A percentile compares a stretch with the other conserved stretches of the same genome.
phyloP scores from a whole-genome alignment of 345 rosid species.

The Brassica incana region DNA sequence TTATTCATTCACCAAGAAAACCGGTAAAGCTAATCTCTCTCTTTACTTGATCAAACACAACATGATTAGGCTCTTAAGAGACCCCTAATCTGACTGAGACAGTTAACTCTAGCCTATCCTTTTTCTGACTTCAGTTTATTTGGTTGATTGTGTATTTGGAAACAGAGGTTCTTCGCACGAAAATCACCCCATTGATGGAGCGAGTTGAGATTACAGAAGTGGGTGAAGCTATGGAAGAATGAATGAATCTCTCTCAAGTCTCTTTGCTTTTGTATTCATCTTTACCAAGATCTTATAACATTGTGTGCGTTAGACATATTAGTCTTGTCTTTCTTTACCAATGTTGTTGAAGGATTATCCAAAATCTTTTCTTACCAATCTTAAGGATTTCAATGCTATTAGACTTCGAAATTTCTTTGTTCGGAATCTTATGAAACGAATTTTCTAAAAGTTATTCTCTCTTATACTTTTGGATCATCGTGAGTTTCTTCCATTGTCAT shows the following conservation, averaged over 20 bases:
- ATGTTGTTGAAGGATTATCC: constrained; percentile 19
- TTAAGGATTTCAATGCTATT: neutral
- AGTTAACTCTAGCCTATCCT: neutral
- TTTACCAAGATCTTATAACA: neutral
- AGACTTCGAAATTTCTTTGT: neutral
- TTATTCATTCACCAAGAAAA: constrained; percentile 71
- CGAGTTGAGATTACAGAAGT: constrained; percentile 54
- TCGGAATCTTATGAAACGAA: neutral
- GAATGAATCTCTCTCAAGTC: constrained; percentile 19
- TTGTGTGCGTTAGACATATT: neutral
- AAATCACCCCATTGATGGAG: constrained; percentile 64
- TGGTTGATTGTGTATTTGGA: neutral
- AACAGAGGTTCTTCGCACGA: constrained; percentile 65
- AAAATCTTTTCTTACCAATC: neutral
- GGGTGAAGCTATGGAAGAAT: constrained; percentile 78
- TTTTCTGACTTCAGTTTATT: neutral
- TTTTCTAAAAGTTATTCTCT: neutral
- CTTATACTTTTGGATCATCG: neutral
- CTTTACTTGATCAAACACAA: neutral
- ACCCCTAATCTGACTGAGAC: neutral
- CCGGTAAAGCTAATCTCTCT: constrained; percentile 46
- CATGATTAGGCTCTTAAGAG: neutral
- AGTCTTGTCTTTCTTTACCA: constrained; percentile 9
- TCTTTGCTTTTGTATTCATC: constrained; percentile 10
- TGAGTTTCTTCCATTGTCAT: neutral